Evolutionary conservation across 495 filamentous ascomycete genomes (phyloP).

Genomic region (Talaromyces thailandensis): DNA sequence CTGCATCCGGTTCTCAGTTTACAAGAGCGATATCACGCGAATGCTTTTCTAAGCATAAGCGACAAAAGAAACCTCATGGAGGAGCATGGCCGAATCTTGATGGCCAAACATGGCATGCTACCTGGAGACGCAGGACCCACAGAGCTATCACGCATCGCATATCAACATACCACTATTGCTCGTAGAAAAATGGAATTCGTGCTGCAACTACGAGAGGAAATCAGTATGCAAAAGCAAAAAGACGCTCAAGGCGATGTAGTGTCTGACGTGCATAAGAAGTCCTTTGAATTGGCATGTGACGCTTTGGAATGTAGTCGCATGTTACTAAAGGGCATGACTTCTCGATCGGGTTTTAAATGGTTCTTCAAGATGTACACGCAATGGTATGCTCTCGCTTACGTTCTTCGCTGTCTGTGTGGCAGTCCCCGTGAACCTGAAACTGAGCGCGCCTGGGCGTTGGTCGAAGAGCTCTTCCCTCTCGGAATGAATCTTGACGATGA

Average conservation of each 20-base stretch:
- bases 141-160: conserved; percentile 40
- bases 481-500: conserved; percentile 8
- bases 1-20: conserved; percentile 14
- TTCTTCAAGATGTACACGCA: conserved; percentile 44
- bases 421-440: conserved; percentile 31
- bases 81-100: conserved; percentile 26
- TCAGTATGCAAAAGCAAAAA: conserved; percentile 10
- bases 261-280: conserved; percentile 27
- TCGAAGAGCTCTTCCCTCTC: conserved; percentile 28
- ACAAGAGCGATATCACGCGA: conserved; percentile 5
- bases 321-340: conserved; percentile 24
- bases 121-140: conserved; percentile 13
- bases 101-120: conserved; percentile 21
- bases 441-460: conserved; percentile 39
- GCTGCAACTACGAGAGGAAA: conserved; percentile 20
- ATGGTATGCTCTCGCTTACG: conserved; percentile 47
- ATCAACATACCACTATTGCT: conserved; percentile 29
- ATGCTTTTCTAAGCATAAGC: conserved; percentile 19
- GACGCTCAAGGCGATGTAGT: not conserved
- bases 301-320: conserved; percentile 34
- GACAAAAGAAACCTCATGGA: conserved; percentile 32
- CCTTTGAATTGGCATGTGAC: conserved; percentile 15
- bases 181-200: conserved; percentile 16
- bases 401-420: conserved; percentile 35
- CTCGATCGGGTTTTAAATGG: conserved; percentile 43